phyloP scores from a whole-genome alignment of 371 early-diverging fungal species.

The Mucor ambiguus region DNA sequence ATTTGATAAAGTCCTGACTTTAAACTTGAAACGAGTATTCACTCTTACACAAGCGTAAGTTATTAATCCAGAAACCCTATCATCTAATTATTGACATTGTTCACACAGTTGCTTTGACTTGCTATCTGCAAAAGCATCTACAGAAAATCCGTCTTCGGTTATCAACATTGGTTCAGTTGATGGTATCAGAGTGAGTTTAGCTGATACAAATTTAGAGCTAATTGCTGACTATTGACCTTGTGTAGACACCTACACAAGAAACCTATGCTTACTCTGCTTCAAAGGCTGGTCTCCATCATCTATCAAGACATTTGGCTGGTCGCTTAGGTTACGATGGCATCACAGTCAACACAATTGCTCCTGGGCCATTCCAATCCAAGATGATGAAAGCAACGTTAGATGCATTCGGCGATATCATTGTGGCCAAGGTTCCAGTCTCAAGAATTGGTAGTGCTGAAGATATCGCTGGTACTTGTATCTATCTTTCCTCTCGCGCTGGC shows the following conservation, averaged over 20 bases:
- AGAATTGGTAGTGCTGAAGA: constrained; percentile 83
- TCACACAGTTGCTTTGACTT: constrained; percentile 61
- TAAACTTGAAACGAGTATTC: constrained; percentile 85
- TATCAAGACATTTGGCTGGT: constrained; percentile 67
- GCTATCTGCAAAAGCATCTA: constrained; percentile 62
- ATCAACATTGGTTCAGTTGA: constrained; percentile 77
- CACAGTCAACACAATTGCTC: constrained; percentile 86
- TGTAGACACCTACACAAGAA: constrained; percentile 46
- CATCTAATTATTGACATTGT: not conserved
- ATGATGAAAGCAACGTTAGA: constrained; percentile 84
- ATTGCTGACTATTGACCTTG: too few species aligned
- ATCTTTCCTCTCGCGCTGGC: constrained; percentile 77
- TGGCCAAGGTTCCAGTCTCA: constrained; percentile 63
- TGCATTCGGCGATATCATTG: constrained; percentile 58
- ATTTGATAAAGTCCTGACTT: constrained; percentile 76
- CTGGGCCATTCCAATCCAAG: constrained; percentile 84
- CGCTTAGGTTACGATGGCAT: constrained; percentile 64
- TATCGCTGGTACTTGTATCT: constrained; percentile 84
- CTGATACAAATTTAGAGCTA: not conserved
- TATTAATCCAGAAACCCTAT: too few species aligned
- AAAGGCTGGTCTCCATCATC: constrained; percentile 79
- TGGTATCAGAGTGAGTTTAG: constrained; percentile 54
- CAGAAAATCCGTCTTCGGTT: constrained; percentile 42
- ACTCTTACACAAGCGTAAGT: constrained; percentile 75
- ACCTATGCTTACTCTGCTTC: constrained; percentile 79